A percentile compares a stretch with the other conserved stretches of the same genome.
These are phyloP conservation scores for Talaromyces sp. DNA, from an alignment of 2,329 filamentous ascomycete species.

Conservation along the genomic window DNA sequence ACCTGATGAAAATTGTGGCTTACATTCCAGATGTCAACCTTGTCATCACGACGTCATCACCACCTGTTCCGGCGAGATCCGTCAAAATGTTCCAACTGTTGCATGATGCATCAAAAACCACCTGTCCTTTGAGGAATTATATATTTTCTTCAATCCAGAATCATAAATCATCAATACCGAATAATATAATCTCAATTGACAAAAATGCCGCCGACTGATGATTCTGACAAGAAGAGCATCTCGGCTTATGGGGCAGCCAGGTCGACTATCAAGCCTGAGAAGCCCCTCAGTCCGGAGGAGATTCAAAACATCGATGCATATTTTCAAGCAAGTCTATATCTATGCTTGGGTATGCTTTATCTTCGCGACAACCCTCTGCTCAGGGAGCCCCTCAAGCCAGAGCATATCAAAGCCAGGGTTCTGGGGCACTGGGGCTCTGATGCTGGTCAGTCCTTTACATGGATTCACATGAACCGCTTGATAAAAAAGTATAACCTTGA, in stretches of 20 bases:
- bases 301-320: constrained; percentile 64
- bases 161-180: not conserved
- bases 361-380: constrained; percentile 68
- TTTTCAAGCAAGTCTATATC: constrained; percentile 68
- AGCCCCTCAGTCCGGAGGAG: constrained; percentile 60
- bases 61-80: too few relatives aligned
- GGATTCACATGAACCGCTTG: constrained; percentile 74
- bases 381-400: constrained; percentile 59
- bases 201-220: not conserved
- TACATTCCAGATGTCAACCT: too few relatives aligned
- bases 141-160: too few relatives aligned
- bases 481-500: constrained; percentile 76
- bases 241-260: constrained; percentile 60
- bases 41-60: too few relatives aligned
- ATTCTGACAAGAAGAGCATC: constrained; percentile 48
- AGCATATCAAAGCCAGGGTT: constrained; percentile 68
- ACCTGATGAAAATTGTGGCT: too few relatives aligned
- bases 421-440: constrained; percentile 76
- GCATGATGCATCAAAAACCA: too few relatives aligned
- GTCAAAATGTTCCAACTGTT: too few relatives aligned
- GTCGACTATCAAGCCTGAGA: constrained; percentile 53
- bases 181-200: not conserved
- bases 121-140: too few relatives aligned
- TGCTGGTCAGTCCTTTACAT: constrained; percentile 75
- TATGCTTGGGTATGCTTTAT: constrained; percentile 76